Evolutionary conservation across 2,329 filamentous ascomycete genomes (phyloP).

Genomic region (Claviceps monticola): DNA sequence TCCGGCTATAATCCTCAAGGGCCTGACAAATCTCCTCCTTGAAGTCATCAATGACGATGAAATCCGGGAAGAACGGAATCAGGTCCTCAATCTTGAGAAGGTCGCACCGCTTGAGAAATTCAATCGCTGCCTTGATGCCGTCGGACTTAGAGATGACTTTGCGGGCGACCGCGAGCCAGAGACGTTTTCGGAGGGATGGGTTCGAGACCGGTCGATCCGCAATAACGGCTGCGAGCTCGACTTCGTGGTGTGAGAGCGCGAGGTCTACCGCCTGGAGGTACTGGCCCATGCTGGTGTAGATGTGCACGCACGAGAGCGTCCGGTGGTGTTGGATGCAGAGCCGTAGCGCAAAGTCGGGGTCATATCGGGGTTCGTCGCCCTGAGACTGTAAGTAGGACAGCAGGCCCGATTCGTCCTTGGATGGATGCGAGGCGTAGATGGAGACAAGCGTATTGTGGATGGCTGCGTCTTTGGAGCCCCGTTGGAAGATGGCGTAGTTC

Average conservation of each 20-base stretch:
- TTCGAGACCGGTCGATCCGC: constrained; percentile 75
- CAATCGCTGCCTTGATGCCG: constrained; percentile 85
- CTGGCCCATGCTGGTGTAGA: constrained; percentile 93
- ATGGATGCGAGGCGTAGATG: constrained; percentile 79
- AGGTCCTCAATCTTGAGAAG: constrained; percentile 89
- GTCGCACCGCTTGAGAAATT: constrained; percentile 84
- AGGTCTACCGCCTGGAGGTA: constrained; percentile 88
- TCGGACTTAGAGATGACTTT: constrained; percentile 80
- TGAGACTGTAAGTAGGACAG: constrained; percentile 85
- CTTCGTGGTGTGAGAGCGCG: constrained; percentile 75
- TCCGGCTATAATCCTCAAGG: constrained; percentile 81
- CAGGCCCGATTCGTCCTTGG: constrained; percentile 70
- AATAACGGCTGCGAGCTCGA: constrained; percentile 79
- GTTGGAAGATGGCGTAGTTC: constrained; percentile 80
- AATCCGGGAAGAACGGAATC: constrained; percentile 97
- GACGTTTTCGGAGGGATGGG: constrained; percentile 70
- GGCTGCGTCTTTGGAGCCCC: constrained; percentile 66
- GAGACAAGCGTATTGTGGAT: constrained; percentile 96
- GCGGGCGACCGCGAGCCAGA: constrained; percentile 90
- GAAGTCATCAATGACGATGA: constrained; percentile 97
- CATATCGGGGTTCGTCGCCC: constrained; percentile 73
- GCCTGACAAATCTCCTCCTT: constrained; percentile 95
- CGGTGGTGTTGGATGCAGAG: constrained; percentile 90
- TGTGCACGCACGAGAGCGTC: constrained; percentile 88
- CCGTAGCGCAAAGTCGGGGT: constrained; percentile 89